A percentile compares a stretch with the other conserved stretches of the same genome.
Evolutionary conservation across 1,284 basidiomycete species (phyloP).

Genomic region (Fomitopsis betulina): DNA sequence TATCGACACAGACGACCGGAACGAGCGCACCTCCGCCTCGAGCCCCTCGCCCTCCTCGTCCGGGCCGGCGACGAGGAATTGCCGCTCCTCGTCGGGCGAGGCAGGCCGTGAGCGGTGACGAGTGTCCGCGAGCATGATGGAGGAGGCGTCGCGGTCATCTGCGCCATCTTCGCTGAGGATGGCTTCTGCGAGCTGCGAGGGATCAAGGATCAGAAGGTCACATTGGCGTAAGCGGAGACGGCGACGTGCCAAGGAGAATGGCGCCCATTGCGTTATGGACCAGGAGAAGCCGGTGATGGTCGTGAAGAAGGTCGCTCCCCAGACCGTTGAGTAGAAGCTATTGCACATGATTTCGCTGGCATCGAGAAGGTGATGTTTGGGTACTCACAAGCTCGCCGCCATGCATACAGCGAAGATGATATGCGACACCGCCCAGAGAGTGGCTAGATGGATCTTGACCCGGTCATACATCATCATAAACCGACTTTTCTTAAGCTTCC

Average conservation of each 20-base stretch:
- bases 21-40: slow-evolving; percentile 31
- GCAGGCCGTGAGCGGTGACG: slow-evolving; percentile 14
- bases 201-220: neutral
- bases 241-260: slow-evolving; percentile 63
- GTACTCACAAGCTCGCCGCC: slow-evolving; percentile 68
- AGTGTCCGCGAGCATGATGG: slow-evolving; percentile 47
- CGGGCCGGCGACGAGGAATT: slow-evolving; percentile 29
- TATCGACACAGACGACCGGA: slow-evolving; percentile 26
- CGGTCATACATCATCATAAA: slow-evolving; percentile 29
- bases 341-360: neutral
- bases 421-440: slow-evolving; percentile 75
- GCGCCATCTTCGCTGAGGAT: slow-evolving; percentile 52
- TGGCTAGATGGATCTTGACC: slow-evolving; percentile 52
- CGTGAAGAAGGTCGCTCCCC: slow-evolving; percentile 61
- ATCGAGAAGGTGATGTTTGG: neutral
- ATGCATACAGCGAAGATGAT: slow-evolving; percentile 66
- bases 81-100: slow-evolving; percentile 24
- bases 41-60: slow-evolving; percentile 22
- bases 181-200: slow-evolving; percentile 60
- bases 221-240: neutral
- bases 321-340: slow-evolving; percentile 62
- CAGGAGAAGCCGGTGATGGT: slow-evolving; percentile 71
- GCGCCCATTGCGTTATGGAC: slow-evolving; percentile 79
- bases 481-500: slow-evolving; percentile 15
- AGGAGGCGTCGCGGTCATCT: slow-evolving; percentile 33